Evolutionary conservation across 192 early-diverging fungal species (phyloP).

Genomic region (Phlyctochytrium planicorne): DNA sequence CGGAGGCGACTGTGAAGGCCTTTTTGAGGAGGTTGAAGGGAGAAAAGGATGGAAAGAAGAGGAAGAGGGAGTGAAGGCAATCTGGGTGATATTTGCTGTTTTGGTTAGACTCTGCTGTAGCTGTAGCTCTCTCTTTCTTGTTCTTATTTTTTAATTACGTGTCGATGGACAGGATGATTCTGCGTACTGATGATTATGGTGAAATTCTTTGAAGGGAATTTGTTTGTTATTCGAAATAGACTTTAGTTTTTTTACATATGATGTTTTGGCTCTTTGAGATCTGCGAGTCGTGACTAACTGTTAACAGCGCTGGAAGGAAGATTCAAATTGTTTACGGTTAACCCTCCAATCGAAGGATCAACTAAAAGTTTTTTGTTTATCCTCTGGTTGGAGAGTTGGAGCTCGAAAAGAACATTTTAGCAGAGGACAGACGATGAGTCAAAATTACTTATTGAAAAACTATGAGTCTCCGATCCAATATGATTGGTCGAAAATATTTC

Average conservation of each 20-base stretch:
- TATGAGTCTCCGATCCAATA: too few species aligned
- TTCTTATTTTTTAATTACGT: neutral
- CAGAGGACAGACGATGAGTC: too few species aligned
- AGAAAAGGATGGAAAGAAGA: neutral
- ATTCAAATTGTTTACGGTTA: neutral
- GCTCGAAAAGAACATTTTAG: too few species aligned
- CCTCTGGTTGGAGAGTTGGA: too few species aligned
- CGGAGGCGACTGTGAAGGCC: constrained; percentile 2
- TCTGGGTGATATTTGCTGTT: neutral
- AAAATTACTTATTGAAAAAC: too few species aligned
- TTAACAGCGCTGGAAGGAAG: neutral
- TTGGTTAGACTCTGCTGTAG: neutral
- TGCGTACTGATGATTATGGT: neutral
- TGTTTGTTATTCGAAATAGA: neutral
- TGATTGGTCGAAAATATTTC: too few species aligned
- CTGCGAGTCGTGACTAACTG: neutral
- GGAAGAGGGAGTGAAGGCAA: neutral
- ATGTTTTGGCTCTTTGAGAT: neutral
- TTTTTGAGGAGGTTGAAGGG: neutral
- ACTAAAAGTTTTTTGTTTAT: too few species aligned
- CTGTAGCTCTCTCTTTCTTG: too few species aligned
- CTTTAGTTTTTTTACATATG: neutral
- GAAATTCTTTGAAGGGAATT: neutral
- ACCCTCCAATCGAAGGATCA: too few species aligned
- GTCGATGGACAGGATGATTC: constrained; percentile 5